Evolutionary conservation across 2,329 filamentous ascomycete genomes (phyloP).

Genomic region (Mollisia scopiformis): DNA sequence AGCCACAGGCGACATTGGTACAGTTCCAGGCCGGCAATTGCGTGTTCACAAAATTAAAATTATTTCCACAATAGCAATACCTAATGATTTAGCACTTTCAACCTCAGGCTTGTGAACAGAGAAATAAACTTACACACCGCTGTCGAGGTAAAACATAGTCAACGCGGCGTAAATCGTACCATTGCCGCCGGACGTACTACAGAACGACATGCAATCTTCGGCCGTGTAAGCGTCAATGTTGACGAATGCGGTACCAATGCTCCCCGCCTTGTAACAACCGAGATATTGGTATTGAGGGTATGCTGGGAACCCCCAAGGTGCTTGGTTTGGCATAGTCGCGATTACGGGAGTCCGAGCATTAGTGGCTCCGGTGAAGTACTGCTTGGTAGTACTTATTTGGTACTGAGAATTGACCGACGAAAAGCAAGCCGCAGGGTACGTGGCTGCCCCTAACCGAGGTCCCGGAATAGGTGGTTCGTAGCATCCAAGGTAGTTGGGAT

Average conservation of each 20-base stretch:
- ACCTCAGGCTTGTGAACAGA: too few relatives aligned
- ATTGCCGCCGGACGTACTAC: background rate
- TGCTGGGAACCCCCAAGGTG: background rate
- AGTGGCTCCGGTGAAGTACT: background rate
- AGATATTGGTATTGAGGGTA: background rate
- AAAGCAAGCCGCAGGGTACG: background rate
- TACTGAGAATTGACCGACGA: background rate
- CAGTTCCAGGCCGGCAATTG: background rate
- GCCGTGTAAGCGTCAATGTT: too few relatives aligned
- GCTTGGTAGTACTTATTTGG: background rate
- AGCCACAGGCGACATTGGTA: too few relatives aligned
- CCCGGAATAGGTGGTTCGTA: background rate
- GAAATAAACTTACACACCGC: background rate
- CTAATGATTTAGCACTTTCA: background rate
- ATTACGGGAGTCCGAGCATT: background rate
- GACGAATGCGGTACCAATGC: background rate
- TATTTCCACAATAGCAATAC: background rate
- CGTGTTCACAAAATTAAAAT: background rate
- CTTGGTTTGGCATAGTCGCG: too few relatives aligned
- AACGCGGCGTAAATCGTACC: background rate
- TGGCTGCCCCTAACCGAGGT: background rate
- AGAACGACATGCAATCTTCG: background rate
- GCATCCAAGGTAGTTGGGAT: background rate
- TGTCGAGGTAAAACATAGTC: background rate
- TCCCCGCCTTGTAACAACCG: background rate